Percentiles rank a stretch among this genome's conserved stretches.
phyloP scores from a whole-genome alignment of 2,329 filamentous ascomycete genomes.

The Cercospora zeae-maydis region DNA sequence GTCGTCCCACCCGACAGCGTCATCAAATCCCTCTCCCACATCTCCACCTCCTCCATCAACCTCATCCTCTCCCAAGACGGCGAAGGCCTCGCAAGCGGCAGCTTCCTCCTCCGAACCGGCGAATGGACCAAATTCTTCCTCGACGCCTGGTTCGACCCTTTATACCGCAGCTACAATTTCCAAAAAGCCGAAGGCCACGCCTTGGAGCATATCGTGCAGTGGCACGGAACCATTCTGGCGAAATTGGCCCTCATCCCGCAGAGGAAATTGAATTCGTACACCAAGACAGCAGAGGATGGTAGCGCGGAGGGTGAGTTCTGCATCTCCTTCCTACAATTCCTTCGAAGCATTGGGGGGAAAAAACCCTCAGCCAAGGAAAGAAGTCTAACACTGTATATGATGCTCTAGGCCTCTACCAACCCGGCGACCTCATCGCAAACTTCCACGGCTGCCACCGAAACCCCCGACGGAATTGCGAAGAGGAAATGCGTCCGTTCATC shows the following conservation, averaged over 20 bases:
- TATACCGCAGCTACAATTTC: constrained; percentile 93
- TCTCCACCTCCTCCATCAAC: constrained; percentile 74
- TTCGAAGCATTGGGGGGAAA: too few relatives aligned
- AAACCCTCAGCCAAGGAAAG: too few relatives aligned
- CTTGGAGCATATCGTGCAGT: constrained; percentile 64
- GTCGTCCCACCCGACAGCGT: constrained; percentile 95
- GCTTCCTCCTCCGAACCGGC: constrained; percentile 75
- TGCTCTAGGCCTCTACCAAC: constrained; percentile 64
- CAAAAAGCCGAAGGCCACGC: constrained; percentile 91
- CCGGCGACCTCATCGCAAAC: constrained; percentile 80
- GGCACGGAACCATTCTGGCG: constrained; percentile 93
- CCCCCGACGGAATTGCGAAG: constrained; percentile 56
- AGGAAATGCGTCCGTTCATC: constrained; percentile 61
- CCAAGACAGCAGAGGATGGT: constrained; percentile 40
- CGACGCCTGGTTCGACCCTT: constrained; percentile 92
- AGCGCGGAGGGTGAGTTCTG: constrained; percentile 25
- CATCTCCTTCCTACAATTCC: neutral
- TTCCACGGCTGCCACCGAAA: constrained; percentile 68
- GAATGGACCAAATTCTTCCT: constrained; percentile 92
- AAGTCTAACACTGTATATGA: too few relatives aligned
- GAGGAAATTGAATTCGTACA: constrained; percentile 76
- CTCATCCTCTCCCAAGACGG: constrained; percentile 81
- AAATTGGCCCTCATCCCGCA: constrained; percentile 89
- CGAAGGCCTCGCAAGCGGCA: constrained; percentile 71
- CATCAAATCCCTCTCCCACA: constrained; percentile 85